These are phyloP conservation scores for Xylariaceae sp. DNA, from an alignment of 2,329 filamentous ascomycete genomes.

Conservation along the genomic window DNA sequence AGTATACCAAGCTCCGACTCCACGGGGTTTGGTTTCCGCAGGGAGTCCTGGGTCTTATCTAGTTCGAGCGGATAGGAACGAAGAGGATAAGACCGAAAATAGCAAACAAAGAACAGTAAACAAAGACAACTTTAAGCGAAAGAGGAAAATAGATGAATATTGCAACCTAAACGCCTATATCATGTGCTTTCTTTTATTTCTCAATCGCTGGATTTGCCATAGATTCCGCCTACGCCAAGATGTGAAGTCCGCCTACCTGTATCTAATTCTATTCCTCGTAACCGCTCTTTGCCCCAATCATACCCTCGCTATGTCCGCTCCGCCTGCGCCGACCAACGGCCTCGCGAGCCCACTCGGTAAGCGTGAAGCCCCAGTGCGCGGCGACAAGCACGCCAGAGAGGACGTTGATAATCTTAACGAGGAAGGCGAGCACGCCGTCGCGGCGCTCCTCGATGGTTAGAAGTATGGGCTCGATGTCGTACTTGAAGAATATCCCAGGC, in stretches of 20 bases:
- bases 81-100: too few relatives aligned
- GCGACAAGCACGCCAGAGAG: constrained; percentile 87
- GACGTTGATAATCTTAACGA: constrained; percentile 85
- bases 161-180: too few relatives aligned
- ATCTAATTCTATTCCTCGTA: constrained; percentile 26
- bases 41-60: too few relatives aligned
- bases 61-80: too few relatives aligned
- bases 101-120: too few relatives aligned
- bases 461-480: constrained; percentile 94
- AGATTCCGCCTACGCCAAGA: too few relatives aligned
- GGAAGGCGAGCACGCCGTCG: constrained; percentile 66
- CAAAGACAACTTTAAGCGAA: too few relatives aligned
- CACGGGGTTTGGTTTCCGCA: too few relatives aligned
- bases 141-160: too few relatives aligned
- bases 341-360: constrained; percentile 69
- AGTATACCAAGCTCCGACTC: too few relatives aligned
- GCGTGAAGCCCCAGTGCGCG: constrained; percentile 86
- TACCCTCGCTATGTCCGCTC: constrained; percentile 42
- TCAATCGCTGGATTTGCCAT: too few relatives aligned
- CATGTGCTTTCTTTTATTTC: not conserved
- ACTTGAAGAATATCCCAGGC: constrained; percentile 96
- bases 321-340: constrained; percentile 49
- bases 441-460: constrained; percentile 80
- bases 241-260: too few relatives aligned
- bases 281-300: constrained; percentile 46